Base-by-base conservation (phyloP, 306 rosid species). In the Castanea mollissima region DNA sequence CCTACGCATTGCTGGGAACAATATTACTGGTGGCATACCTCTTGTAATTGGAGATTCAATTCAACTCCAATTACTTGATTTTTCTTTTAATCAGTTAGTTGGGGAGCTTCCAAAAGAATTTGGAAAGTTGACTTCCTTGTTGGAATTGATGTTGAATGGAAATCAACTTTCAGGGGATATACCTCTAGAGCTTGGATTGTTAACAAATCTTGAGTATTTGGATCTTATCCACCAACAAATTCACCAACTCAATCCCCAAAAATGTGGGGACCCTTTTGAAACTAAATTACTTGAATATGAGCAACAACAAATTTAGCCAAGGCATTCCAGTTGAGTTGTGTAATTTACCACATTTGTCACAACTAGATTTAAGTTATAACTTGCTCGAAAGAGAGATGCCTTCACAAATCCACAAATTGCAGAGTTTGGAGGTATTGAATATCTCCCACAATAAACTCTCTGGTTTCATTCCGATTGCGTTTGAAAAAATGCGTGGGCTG, bases 361-460 rank as follows among this genome's bases (percentile, higher is more conserved):
- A 6, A 9, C 44, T 35, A 2, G 44, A 35, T 35, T 13, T 74
- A n/a, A 57, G 69, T 74, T 14, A 20, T 54, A 73, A 54, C 76
- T 76, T 6, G 44, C 9, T 35, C 44, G 10, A 35, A 35, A 35
- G 44, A 35, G 44, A 35, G 9, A 6, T 6, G 11, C 79, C 79
- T 7, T 63, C 34, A 63, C 46, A 63, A 18, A 18, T 76, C 0
- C 16, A 69, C 27, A 49, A 19, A 14, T 14, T 63, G 72, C 58
- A n/a, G 3, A 76, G 73, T 29, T 63, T 76, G 73, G 79, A 44
- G 49, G 29, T 1, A 1, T 41, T 76, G 10, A 44, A 60, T 19
- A n/a, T 76, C 4, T 76, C 79, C 79, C 79, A 49, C 62, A 63
- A 76, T 27, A 63, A 63, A 5, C 79, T 76, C 4, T 76, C 62